A percentile compares a stretch with the other conserved stretches of the same genome.
Conservation (phyloP, 2,329 filamentous ascomycete species). For the Sporothrix variecibatus region DNA sequence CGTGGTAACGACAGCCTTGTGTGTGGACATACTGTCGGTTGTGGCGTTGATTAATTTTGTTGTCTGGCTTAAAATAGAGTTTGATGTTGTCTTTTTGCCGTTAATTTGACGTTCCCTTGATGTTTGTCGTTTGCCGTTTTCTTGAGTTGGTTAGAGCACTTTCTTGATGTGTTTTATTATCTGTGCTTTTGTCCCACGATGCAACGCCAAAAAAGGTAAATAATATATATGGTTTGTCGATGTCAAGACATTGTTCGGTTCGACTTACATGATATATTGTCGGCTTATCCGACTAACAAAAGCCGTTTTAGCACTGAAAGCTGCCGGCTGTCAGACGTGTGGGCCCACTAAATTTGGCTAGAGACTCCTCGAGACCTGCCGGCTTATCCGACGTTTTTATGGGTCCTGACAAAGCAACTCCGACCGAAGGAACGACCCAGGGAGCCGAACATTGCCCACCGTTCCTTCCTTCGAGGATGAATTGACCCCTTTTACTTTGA, state of each 20-base stretch:
- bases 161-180: neutral
- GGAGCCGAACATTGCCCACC: neutral
- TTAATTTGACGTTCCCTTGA: neutral
- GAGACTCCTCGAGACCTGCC: no score
- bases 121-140: neutral
- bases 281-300: neutral
- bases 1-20: constrained; percentile 1
- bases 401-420: neutral
- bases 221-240: neutral
- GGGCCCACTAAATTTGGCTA: neutral
- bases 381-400: constrained; percentile 11
- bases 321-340: neutral
- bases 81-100: neutral
- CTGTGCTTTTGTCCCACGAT: neutral
- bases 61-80: no score
- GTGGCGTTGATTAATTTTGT: neutral
- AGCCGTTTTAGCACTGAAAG: neutral
- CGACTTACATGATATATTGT: neutral
- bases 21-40: neutral
- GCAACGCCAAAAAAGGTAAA: neutral
- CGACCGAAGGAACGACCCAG: neutral
- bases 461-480: neutral
- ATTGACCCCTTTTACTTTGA: neutral
- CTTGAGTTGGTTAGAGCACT: neutral
- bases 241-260: neutral